phyloP scores from a whole-genome alignment of 2,329 filamentous ascomycete species.

The Paecilomyces variotii region DNA sequence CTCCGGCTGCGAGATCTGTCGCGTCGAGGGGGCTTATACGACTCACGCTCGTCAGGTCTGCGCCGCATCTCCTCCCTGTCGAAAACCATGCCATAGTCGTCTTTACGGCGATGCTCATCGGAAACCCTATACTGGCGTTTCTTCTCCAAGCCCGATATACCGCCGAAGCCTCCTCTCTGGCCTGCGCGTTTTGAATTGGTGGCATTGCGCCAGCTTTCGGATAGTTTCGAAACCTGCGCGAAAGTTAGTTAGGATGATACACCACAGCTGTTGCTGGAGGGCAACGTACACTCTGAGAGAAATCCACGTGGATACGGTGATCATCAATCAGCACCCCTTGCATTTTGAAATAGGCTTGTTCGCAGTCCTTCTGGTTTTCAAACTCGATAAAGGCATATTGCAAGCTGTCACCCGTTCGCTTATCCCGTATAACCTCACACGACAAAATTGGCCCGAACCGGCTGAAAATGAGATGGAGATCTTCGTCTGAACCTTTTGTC shows the following conservation, averaged over 20 bases:
- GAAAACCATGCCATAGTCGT: constrained; percentile 72
- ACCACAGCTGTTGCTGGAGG: background rate
- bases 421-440: constrained; percentile 92
- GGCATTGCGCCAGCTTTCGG: constrained; percentile 78
- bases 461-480: constrained; percentile 91
- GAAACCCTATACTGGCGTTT: constrained; percentile 79
- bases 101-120: constrained; percentile 38
- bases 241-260: constrained; percentile 13
- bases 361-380: constrained; percentile 83
- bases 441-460: constrained; percentile 92
- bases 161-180: constrained; percentile 74
- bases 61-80: constrained; percentile 61
- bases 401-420: constrained; percentile 85
- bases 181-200: constrained; percentile 71
- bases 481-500: constrained; percentile 55
- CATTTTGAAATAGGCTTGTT: constrained; percentile 98
- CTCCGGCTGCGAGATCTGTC: constrained; percentile 36
- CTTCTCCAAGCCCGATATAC: constrained; percentile 80
- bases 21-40: constrained; percentile 9
- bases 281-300: constrained; percentile 78
- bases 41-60: constrained; percentile 19
- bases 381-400: constrained; percentile 99
- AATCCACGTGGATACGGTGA: constrained; percentile 95
- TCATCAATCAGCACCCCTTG: constrained; percentile 95
- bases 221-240: constrained; percentile 59